Evolutionary conservation across 768 basidiomycete species (phyloP).

Genomic region (Phaffia australis): DNA sequence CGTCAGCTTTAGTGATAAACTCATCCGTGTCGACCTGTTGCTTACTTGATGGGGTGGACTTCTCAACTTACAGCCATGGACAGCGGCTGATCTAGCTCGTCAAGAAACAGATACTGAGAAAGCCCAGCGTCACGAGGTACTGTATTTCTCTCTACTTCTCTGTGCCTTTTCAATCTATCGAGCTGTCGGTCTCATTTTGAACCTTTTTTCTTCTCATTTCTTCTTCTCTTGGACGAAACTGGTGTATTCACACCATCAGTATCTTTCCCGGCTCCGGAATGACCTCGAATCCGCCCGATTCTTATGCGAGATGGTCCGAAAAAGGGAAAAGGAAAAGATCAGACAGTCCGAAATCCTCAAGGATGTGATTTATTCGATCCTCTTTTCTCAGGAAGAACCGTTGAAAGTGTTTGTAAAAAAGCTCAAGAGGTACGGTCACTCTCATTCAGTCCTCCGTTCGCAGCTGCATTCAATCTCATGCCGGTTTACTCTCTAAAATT

Average conservation of each 20-base stretch:
- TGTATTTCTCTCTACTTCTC: slow-evolving; percentile 30
- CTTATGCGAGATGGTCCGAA: slow-evolving; percentile 56
- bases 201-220: not conserved
- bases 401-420: slow-evolving; percentile 58
- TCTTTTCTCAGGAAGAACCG: slow-evolving; percentile 57
- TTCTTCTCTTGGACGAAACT: slow-evolving; percentile 28
- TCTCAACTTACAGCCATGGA: slow-evolving; percentile 60
- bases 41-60: not conserved
- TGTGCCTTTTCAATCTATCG: not conserved
- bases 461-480: no score
- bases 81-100: slow-evolving; percentile 48
- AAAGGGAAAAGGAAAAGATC: slow-evolving; percentile 73
- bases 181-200: slow-evolving; percentile 5
- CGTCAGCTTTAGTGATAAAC: no score
- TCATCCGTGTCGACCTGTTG: no score
- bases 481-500: not conserved
- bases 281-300: slow-evolving; percentile 66
- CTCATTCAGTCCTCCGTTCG: not conserved
- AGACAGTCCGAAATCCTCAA: slow-evolving; percentile 49
- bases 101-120: slow-evolving; percentile 73
- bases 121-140: slow-evolving; percentile 64
- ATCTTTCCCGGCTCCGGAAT: slow-evolving; percentile 53
- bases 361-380: slow-evolving; percentile 49
- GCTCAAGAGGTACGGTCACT: slow-evolving; percentile 42
- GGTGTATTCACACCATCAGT: slow-evolving; percentile 39